Evolutionary conservation across 192 early-diverging fungal genomes (phyloP), one percentile per base, ranked within the genome.

Genomic region (Chytriomyces sp.): DNA sequence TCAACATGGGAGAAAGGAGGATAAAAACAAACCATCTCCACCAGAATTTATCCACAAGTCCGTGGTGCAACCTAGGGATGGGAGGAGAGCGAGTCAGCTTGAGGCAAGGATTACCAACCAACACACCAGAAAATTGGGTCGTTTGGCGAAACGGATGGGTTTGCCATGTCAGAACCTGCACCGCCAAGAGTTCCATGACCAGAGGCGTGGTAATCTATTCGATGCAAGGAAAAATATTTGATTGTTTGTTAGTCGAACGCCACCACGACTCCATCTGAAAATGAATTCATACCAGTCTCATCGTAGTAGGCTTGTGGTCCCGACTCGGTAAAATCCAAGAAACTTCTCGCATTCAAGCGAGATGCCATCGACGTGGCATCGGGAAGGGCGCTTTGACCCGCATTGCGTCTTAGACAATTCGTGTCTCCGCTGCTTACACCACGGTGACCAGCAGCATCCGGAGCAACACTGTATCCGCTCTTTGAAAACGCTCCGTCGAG

Each of bases 121-220:
- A 64, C 34, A 72, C 70, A 44, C 36, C 17, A 69, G 52, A 75
- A 68, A 5, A 69, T 5, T 32, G 62, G 56, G 53, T 75, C 74
- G 41, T 67, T 69, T 31, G 74, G 64, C 3, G 56, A 60, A 33
- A 68, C 52, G 5, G 39, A 38, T 52, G 54, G 37, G 34, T 75
- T 44, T 3, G 65, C 74, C 58, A 75, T 68, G 44, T 75, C 64
- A 34, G 58, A 56, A 39, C 38, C 19, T 14, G 41, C 10, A 8
- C 60, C 55, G 44, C 63, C 63, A 10, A 58, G 30, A 22, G 41
- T 52, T 31, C 52, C 57, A 37, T 70, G 68, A 26, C 68, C 68
- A 28, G 25, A 28, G 26, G 55, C 56, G 37, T 70, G 68, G 33
- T 36, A 62, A 36, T 62, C 38, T 19, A 17, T 62, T 8, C 14